Evolutionary conservation across 2,329 filamentous ascomycete genomes (phyloP).

Genomic region (Verticillium isaacii): DNA sequence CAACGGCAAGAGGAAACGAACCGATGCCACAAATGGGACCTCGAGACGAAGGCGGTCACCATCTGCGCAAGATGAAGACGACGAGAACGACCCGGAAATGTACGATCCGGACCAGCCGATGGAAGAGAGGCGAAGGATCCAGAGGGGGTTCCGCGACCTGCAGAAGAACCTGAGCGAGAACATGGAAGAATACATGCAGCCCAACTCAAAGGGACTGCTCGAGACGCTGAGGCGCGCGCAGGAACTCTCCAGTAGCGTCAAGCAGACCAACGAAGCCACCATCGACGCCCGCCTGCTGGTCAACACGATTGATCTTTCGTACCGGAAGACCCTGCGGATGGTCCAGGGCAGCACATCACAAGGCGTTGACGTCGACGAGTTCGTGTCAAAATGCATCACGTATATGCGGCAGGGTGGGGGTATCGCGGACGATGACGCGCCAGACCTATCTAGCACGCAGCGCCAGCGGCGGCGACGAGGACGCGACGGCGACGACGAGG

Average conservation of each 20-base stretch:
- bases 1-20: conserved; percentile 11
- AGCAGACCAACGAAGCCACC: conserved; percentile 85
- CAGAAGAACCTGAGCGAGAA: conserved; percentile 57
- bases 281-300: conserved; percentile 87
- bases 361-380: conserved; percentile 84
- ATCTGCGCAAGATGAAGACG: conserved; percentile 11
- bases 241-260: conserved; percentile 60
- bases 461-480: conserved; percentile 34
- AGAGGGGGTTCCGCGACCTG: conserved; percentile 66
- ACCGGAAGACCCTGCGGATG: conserved; percentile 71
- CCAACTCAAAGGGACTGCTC: conserved; percentile 59
- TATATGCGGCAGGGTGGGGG: conserved; percentile 73
- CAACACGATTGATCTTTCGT: conserved; percentile 71
- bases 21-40: conserved; percentile 7
- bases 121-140: conserved; percentile 66
- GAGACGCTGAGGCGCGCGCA: conserved; percentile 65
- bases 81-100: conserved; percentile 28
- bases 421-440: conserved; percentile 44
- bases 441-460: conserved; percentile 46
- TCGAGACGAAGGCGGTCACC: conserved; percentile 1
- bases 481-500: conserved; percentile 55
- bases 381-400: conserved; percentile 81
- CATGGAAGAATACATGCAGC: conserved; percentile 66
- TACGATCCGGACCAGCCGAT: conserved; percentile 84
- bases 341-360: conserved; percentile 67